Percentiles rank a stretch among this genome's conserved stretches.
Evolutionary conservation across 2,329 filamentous ascomycete genomes (phyloP).

Genomic region (Herpotrichia juniperi): DNA sequence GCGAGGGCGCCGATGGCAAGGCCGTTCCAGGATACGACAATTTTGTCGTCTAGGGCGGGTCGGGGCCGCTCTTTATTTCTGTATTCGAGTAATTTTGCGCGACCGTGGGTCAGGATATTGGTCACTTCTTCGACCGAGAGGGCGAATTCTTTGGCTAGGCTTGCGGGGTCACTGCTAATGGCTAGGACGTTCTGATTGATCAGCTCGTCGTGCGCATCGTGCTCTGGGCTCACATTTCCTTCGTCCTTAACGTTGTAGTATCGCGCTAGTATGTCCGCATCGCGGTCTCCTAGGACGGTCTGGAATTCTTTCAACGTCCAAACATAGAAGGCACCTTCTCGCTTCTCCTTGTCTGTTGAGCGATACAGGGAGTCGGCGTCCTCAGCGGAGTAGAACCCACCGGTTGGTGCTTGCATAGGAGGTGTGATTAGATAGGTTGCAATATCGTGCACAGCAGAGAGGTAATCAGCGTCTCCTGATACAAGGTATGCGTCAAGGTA

Average conservation of each 20-base stretch:
- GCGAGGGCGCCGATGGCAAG: constrained; percentile 85
- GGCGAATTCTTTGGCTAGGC: constrained; percentile 77
- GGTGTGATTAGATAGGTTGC: constrained; percentile 81
- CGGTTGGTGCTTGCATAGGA: constrained; percentile 69
- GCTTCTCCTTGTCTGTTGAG: constrained; percentile 77
- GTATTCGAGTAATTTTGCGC: constrained; percentile 71
- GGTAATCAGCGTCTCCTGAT: constrained; percentile 71
- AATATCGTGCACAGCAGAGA: constrained; percentile 79
- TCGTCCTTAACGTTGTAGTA: constrained; percentile 85
- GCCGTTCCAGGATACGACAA: constrained; percentile 86
- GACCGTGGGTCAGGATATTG: constrained; percentile 70
- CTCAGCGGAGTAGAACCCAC: constrained; percentile 87
- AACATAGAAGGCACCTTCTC: constrained; percentile 91
- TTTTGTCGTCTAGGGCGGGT: constrained; percentile 85
- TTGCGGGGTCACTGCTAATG: constrained; percentile 69
- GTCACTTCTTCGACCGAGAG: constrained; percentile 72
- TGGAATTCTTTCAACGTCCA: constrained; percentile 92
- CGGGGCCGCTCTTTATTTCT: constrained; percentile 75
- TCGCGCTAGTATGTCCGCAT: constrained; percentile 75
- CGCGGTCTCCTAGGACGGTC: constrained; percentile 70
- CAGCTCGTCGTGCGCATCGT: constrained; percentile 92
- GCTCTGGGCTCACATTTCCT: constrained; percentile 81
- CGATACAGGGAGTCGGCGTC: constrained; percentile 84
- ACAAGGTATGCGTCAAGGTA: constrained; percentile 86
- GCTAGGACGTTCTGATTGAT: constrained; percentile 90